Evolutionary conservation across 352 stramenopile species (phyloP).

Genomic region (Phytophthora niederhauseri): DNA sequence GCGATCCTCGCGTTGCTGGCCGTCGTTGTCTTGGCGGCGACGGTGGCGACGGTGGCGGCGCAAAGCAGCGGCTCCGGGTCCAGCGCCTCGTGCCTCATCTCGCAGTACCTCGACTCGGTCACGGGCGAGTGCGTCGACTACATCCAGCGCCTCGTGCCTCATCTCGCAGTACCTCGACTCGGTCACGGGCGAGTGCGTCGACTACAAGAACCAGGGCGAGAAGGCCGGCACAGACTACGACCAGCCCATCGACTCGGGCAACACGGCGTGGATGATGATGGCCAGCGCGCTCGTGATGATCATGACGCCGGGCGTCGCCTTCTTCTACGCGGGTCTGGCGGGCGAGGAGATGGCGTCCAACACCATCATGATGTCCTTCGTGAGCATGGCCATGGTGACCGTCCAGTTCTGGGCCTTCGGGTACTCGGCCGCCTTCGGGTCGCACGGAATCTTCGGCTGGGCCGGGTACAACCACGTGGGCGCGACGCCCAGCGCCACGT

Average conservation of each 20-base stretch:
- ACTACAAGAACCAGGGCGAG: constrained; percentile 36
- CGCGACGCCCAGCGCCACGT: constrained; percentile 41
- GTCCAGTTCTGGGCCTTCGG: constrained; percentile 80
- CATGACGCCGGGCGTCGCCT: constrained; percentile 66
- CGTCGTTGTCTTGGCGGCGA: constrained; percentile 30
- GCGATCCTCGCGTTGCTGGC: constrained; percentile 15
- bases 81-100: constrained; percentile 13
- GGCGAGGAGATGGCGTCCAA: constrained; percentile 75
- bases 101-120: constrained; percentile 43
- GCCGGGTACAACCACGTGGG: constrained; percentile 60
- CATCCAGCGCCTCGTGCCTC: constrained; percentile 28
- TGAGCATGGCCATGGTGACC: constrained; percentile 72
- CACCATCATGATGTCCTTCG: constrained; percentile 81
- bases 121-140: constrained; percentile 45
- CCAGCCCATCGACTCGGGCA: constrained; percentile 44
- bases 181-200: constrained; percentile 34
- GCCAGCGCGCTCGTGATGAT: constrained; percentile 62
- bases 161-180: constrained; percentile 44
- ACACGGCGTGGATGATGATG: constrained; percentile 67
- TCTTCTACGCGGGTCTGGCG: constrained; percentile 81
- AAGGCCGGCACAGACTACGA: constrained; percentile 39
- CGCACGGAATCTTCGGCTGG: constrained; percentile 61
- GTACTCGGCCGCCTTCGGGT: constrained; percentile 70
- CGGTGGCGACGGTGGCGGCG: constrained; percentile 44
- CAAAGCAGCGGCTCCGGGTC: constrained; percentile 29